Evolutionary conservation across 192 early-diverging fungal genomes (phyloP).

Genomic region (Umbelopsis sp.): DNA sequence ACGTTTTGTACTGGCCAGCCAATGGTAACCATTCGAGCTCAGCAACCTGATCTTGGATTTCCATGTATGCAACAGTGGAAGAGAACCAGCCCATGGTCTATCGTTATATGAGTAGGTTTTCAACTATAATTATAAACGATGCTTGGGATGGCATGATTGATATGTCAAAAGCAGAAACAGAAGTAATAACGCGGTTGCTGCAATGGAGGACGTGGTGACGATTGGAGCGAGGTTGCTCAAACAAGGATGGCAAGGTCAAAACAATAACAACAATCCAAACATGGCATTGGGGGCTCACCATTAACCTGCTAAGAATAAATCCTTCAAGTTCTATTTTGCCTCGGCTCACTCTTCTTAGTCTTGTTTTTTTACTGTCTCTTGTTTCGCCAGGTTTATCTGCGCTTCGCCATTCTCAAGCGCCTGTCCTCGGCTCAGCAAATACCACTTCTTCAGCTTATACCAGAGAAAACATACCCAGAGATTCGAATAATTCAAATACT

Average conservation of each 20-base stretch:
- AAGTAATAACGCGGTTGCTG: no score
- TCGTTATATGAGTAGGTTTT: no score
- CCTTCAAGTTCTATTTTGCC: neutral
- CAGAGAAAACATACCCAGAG: slow-evolving; percentile 3
- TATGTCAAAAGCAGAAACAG: no score
- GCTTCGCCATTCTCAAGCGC: slow-evolving; percentile 9
- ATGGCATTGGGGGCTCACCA: neutral
- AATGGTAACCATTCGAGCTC: slow-evolving; percentile 19
- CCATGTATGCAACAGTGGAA: neutral
- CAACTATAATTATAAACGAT: no score
- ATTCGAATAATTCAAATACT: neutral
- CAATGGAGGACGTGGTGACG: no score
- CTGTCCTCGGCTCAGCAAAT: neutral
- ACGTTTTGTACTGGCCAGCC: neutral
- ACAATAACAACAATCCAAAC: slow-evolving; percentile 35
- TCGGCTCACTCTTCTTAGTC: slow-evolving; percentile 8
- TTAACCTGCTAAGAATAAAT: neutral
- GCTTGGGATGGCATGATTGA: no score
- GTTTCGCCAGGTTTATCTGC: neutral
- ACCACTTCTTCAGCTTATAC: neutral
- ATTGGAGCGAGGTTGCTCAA: no score
- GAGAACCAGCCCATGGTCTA: neutral
- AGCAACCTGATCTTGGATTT: neutral
- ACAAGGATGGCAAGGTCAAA: slow-evolving; percentile 19
- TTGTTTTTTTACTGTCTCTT: neutral